A percentile compares a stretch with the other conserved stretches of the same genome.
phyloP scores from a whole-genome alignment of 495 filamentous ascomycete species.

The Chaetomium tenue region DNA sequence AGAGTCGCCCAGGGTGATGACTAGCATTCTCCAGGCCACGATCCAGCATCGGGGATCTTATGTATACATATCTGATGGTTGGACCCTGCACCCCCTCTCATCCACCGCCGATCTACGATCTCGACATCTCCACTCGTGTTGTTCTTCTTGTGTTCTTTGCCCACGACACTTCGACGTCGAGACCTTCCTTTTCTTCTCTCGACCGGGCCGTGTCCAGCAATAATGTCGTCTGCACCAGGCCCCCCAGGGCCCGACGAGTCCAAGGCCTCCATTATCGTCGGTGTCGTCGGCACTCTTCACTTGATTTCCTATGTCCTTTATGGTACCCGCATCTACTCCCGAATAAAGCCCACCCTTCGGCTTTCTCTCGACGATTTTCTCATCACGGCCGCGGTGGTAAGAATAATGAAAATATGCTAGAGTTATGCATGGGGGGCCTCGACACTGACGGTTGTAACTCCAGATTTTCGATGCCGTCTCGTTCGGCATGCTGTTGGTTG shows the following conservation, averaged over 20 bases:
- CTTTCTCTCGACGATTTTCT: background rate
- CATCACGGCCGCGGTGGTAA: background rate
- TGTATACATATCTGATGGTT: background rate
- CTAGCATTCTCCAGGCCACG: background rate
- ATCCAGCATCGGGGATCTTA: background rate
- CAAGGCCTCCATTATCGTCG: conserved; percentile 4
- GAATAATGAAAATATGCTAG: background rate
- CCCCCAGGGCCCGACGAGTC: conserved; percentile 5
- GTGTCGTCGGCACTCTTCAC: background rate
- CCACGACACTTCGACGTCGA: background rate
- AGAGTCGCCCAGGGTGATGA: background rate
- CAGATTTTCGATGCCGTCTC: conserved; percentile 2
- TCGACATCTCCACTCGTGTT: conserved; percentile 1
- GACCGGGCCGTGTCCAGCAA: background rate
- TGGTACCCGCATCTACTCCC: background rate
- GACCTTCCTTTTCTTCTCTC: background rate
- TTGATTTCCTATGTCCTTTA: background rate
- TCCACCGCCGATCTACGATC: conserved; percentile 3
- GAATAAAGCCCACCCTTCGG: background rate
- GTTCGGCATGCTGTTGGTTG: background rate
- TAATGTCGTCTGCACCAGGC: background rate
- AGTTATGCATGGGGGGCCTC: background rate
- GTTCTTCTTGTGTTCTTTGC: background rate
- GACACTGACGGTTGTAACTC: background rate
- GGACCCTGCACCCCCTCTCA: background rate